Evolutionary conservation across 2,329 filamentous ascomycete genomes (phyloP), one percentile per base, ranked within the genome.

Genomic region (Penicillium sp.): DNA sequence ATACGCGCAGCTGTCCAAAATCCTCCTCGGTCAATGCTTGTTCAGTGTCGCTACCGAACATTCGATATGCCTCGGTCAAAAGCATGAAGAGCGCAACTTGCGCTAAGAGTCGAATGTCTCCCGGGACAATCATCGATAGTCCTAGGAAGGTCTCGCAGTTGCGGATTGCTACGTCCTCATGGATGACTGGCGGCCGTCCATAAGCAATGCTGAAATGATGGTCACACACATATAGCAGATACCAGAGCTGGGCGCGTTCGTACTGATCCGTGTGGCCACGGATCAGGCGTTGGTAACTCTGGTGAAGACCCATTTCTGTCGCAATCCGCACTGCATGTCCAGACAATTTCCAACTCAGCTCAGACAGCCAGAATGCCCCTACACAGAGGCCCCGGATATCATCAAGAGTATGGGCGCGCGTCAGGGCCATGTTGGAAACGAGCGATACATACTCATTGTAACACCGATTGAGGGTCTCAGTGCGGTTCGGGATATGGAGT

Each of bases 191-290:
- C 1, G 79, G 78, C 2, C 82, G 72, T 2, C 80, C 80, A 46
- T 84, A 83, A 0, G 82, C 68, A 18, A 82, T 83, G 14, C 80
- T 81, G 25, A 84, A 80, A 62, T 86, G 82, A 53, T 84, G 82
- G 58, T 86, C 82, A 58, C 81, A 84, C 1, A 84, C 80, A 57
- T 84, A 86, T 0, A 83, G 66, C 29, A 83, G 62, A 62, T 83
- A 84, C 81, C 81, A 84, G 11, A 84, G 65, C 16, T 82, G 73
- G 3, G 81, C 75, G 30, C 77, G 75, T 49, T 83, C 79, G 48
- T 78, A 75, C 46, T 79, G 72, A 53, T 79, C 73, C 7, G 56
- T 66, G 29, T 74, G 71, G 0, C 77, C 76, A 25, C 73, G 71
- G 1, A 77, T 68, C 36, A 78, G 71, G 56, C 76, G 77, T 38